Conservation (phyloP, 1,284 basidiomycete genomes). For the Boletus mariae region DNA sequence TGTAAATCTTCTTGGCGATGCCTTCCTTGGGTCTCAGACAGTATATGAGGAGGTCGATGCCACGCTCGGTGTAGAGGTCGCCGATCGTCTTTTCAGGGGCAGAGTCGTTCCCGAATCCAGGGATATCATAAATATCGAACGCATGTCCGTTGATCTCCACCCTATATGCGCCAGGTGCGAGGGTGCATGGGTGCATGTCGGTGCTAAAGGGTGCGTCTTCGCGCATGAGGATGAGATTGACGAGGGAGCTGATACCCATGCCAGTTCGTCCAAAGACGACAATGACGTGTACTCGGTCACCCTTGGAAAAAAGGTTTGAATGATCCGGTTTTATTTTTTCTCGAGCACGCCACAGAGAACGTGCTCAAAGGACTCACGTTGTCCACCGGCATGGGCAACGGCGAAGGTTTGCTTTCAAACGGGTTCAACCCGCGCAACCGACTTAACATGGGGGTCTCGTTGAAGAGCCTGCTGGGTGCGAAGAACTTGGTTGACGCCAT, state of each 20-base stretch:
- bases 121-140: slow-evolving; percentile 31
- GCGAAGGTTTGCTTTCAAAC: slow-evolving; percentile 21
- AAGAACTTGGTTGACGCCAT: slow-evolving; percentile 29
- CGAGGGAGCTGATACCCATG: slow-evolving; percentile 31
- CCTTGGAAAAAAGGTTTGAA: slow-evolving; percentile 12
- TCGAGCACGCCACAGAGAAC: not conserved
- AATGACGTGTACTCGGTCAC: slow-evolving; percentile 30
- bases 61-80: slow-evolving; percentile 29
- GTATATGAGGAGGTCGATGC: slow-evolving; percentile 31
- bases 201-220: slow-evolving; percentile 34
- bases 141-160: slow-evolving; percentile 30
- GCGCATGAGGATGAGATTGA: slow-evolving; percentile 30
- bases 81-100: slow-evolving; percentile 24
- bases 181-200: slow-evolving; percentile 30
- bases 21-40: slow-evolving; percentile 30
- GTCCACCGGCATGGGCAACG: slow-evolving; percentile 29
- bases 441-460: slow-evolving; percentile 21
- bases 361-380: slow-evolving; percentile 21
- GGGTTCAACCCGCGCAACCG: slow-evolving; percentile 26
- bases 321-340: not conserved
- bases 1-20: slow-evolving; percentile 27
- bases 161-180: slow-evolving; percentile 23
- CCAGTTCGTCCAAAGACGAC: slow-evolving; percentile 33
- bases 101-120: slow-evolving; percentile 24
- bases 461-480: slow-evolving; percentile 19